These are phyloP conservation scores for Rhynchospora tenuis DNA, from an alignment of 176 grass and related monocot genomes.

Conservation along the genomic window DNA sequence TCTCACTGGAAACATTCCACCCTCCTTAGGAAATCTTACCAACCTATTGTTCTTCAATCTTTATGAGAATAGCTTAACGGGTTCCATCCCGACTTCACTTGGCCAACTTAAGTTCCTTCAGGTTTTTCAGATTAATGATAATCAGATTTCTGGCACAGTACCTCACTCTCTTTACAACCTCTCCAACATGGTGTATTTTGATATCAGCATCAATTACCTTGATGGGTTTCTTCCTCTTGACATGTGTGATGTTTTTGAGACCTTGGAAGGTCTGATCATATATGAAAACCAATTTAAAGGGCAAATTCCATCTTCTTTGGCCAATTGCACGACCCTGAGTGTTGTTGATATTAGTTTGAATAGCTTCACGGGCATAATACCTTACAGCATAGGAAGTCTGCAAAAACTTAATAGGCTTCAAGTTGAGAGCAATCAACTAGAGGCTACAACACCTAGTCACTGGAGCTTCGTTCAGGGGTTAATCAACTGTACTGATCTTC, in stretches of 20 bases:
- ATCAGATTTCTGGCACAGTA: constrained; percentile 23
- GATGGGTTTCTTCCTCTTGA: constrained; percentile 25
- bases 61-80: not conserved
- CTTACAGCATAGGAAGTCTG: constrained; percentile 17
- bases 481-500: not conserved
- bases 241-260: constrained; percentile 4
- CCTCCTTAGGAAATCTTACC: constrained; percentile 24
- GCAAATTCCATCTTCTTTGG: constrained; percentile 12
- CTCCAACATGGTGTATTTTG: constrained; percentile 7
- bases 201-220: constrained; percentile 11
- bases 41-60: not conserved
- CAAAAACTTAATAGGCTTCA: constrained; percentile 7
- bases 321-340: constrained; percentile 28
- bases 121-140: constrained; percentile 12
- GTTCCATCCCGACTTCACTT: not conserved
- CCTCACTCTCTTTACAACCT: constrained; percentile 30
- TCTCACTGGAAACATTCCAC: constrained; percentile 14
- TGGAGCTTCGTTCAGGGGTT: constrained; percentile 6
- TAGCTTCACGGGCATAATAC: constrained; percentile 12
- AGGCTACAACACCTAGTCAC: constrained; percentile 6
- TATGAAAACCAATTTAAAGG: not conserved
- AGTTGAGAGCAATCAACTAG: constrained; percentile 21
- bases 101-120: not conserved
- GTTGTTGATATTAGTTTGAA: constrained; percentile 8
- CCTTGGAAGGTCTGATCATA: not conserved